A percentile compares a stretch with the other conserved stretches of the same genome.
These are phyloP conservation scores for Prunella vulgaris DNA, from an alignment of 257 asterid genomes.

Conservation along the genomic window DNA sequence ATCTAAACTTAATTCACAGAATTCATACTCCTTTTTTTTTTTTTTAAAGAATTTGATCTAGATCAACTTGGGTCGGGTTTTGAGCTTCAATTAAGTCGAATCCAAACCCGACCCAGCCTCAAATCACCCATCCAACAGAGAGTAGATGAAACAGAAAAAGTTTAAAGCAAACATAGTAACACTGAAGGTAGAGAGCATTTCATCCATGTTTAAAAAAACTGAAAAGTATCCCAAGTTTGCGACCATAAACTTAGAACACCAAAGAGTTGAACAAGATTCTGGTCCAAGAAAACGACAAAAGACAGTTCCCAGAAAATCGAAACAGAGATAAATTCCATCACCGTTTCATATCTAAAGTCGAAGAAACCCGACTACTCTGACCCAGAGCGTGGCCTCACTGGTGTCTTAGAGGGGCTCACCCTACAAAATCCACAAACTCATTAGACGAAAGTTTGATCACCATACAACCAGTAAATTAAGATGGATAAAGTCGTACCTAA, in stretches of 20 bases:
- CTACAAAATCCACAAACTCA: conserved; percentile 28
- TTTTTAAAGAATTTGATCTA: too few species aligned
- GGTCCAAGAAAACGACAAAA: conserved; percentile 18
- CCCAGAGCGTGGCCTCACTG: conserved; percentile 79
- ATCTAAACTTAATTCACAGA: too few species aligned
- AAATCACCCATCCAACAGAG: too few species aligned
- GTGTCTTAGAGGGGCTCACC: conserved; percentile 99
- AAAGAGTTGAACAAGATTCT: conserved; percentile 18
- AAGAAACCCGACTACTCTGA: conserved; percentile 24
- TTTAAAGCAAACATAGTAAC: too few species aligned
- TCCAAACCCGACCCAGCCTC: too few species aligned
- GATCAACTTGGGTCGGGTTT: too few species aligned
- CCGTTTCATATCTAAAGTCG: conserved; percentile 30
- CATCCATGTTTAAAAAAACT: conserved; percentile 7
- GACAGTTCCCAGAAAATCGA: conserved; percentile 33
- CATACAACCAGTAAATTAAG: neutral
- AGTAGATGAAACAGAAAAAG: too few species aligned
- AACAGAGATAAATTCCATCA: conserved; percentile 27
- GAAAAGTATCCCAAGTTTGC: conserved; percentile 20
- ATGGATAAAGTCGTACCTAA: conserved; percentile 47
- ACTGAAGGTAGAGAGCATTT: neutral
- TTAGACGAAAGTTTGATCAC: neutral
- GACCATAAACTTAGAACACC: conserved; percentile 26
- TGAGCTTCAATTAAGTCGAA: too few species aligned
- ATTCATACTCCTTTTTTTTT: too few species aligned